These are phyloP conservation scores for Lactuca saligna DNA, from an alignment of 129 eudicot genomes.

Conservation along the genomic window DNA sequence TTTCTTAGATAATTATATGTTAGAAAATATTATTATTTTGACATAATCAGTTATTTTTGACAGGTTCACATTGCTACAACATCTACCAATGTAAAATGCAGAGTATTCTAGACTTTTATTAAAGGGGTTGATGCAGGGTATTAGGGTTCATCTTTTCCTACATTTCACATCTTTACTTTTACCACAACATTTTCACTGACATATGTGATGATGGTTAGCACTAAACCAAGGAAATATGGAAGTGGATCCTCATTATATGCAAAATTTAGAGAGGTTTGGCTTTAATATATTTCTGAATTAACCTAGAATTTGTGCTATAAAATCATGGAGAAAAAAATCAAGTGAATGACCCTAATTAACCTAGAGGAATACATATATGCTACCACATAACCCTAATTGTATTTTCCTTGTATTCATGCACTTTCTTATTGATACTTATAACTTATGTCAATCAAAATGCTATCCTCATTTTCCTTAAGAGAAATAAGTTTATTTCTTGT, in stretches of 20 bases:
- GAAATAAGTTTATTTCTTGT: not conserved
- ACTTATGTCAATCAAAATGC: no score
- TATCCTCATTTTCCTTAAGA: not conserved
- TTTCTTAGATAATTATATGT: no score
- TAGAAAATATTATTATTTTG: no score
- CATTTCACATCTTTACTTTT: constrained; percentile 3
- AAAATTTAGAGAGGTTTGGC: constrained; percentile 88
- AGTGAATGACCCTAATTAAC: no score
- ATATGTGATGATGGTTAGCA: constrained; percentile 30
- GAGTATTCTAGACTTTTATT: constrained; percentile 89
- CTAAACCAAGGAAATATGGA: constrained; percentile 56
- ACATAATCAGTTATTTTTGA: no score
- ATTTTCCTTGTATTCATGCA: no score
- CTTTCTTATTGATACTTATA: not conserved
- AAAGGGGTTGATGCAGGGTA: constrained; percentile 95
- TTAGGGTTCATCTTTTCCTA: constrained; percentile 25
- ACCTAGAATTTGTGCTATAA: constrained; percentile 3
- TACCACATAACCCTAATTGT: not conserved
- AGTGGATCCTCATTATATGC: constrained; percentile 57
- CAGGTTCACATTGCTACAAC: constrained; percentile 93
- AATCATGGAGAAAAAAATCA: constrained; percentile 15
- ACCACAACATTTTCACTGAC: constrained; percentile 5
- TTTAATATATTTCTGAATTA: constrained; percentile 1
- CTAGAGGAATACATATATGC: not conserved
- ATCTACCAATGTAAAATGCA: constrained; percentile 94